Base-by-base conservation (phyloP, 306 rosid species). In the Dicorynia guianensis region DNA sequence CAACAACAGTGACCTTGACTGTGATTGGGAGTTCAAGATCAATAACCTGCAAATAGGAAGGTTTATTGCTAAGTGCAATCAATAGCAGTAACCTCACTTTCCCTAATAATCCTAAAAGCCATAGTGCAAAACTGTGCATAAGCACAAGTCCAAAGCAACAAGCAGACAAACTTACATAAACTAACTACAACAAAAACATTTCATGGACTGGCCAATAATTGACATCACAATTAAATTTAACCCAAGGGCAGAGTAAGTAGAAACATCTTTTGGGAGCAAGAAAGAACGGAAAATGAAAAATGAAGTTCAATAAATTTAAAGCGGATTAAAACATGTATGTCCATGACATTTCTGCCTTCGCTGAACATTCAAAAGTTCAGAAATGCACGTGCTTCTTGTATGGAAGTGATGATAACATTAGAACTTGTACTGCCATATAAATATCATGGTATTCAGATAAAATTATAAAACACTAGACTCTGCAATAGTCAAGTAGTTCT, bases 11-110 rank as follows among this genome's bases (percentile, higher is more conserved):
- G 74, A 93, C 85, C 81, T 86, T 81, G 70, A 86, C 88, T 13
- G 87, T 87, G 83, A 76, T 73, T 54, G 96, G 97, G 76, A 93
- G 84, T 56, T 91, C 97, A 79, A 91, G 71, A 85, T 90, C 97
- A 72, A 93, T 91, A 80, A 91, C 91, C 98, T 93, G 83, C 64
- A 77, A 54, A 69, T 71, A 36, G 70, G 69, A 15, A 64, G 47
- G 71, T 11, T 54, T 67, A 74, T 40, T 53, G 50, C 54, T 35
- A 25, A 69, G 48, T 72, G 68, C 38, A 36, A 76, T 8, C 12
- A 20, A 44, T 19, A 48, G 61, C 25, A 56, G 46, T 39, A 35
- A 48, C 38, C 4, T 69, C 52, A 52, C 6, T 6, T 64, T 53
- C 34, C 43, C 57, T 38, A 42, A 61, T 38, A 48, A 30, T 56